Conservation (phyloP, 2,329 filamentous ascomycete genomes). For the Ramularia collo-cygni region DNA sequence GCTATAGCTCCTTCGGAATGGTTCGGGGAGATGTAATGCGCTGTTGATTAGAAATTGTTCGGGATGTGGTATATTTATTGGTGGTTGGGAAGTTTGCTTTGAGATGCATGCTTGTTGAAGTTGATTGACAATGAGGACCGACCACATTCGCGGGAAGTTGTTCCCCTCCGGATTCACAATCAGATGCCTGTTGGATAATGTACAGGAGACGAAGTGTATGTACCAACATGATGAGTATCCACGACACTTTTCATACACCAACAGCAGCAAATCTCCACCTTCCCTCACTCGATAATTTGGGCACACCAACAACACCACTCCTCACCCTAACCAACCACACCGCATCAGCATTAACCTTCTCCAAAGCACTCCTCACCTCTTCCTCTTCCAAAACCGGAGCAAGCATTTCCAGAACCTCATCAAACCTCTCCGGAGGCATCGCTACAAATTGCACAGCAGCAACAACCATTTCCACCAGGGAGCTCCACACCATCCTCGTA, state of each 20-base stretch:
- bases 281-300: not conserved
- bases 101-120: too few species aligned
- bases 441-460: conserved; percentile 56
- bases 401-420: conserved; percentile 61
- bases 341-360: conserved; percentile 62
- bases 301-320: conserved; percentile 8
- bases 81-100: too few species aligned
- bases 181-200: too few species aligned
- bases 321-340: conserved; percentile 60
- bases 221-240: too few species aligned
- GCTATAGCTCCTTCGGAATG: not conserved
- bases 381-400: conserved; percentile 29
- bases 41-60: too few species aligned
- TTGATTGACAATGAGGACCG: too few species aligned
- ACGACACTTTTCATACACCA: conserved; percentile 8
- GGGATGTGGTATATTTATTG: too few species aligned
- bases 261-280: conserved; percentile 8
- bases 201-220: too few species aligned
- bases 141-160: too few species aligned
- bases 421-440: conserved; percentile 63
- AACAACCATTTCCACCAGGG: conserved; percentile 52
- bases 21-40: not conserved
- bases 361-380: conserved; percentile 52
- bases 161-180: too few species aligned
- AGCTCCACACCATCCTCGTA: conserved; percentile 58